A percentile compares a stretch with the other conserved stretches of the same genome.
Conservation (phyloP, 2,329 filamentous ascomycete genomes). For the Chrysosporium queenslandicum region DNA sequence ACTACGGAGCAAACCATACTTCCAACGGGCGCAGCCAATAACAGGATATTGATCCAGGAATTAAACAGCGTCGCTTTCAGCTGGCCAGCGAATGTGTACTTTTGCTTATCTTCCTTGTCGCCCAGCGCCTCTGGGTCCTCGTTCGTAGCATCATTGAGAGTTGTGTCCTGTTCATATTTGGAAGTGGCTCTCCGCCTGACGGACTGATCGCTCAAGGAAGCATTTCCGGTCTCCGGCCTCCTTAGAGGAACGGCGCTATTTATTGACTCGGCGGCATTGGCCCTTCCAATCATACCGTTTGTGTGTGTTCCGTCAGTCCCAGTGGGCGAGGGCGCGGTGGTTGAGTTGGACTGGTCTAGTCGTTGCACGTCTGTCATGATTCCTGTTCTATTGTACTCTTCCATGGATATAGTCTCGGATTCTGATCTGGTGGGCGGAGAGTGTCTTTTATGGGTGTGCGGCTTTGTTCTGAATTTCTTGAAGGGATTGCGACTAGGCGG, state of each 20-base stretch:
- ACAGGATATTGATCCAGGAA: conserved; percentile 77
- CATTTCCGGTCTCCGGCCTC: neutral
- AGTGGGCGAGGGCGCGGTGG: conserved; percentile 12
- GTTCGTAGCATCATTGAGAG: conserved; percentile 5
- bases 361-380: neutral
- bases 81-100: conserved; percentile 33
- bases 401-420: conserved; percentile 13
- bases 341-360: neutral
- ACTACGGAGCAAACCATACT: conserved; percentile 31
- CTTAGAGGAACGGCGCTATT: conserved; percentile 3
- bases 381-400: neutral
- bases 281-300: neutral
- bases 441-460: conserved; percentile 9
- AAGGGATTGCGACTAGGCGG: conserved; percentile 34
- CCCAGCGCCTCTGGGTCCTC: conserved; percentile 9
- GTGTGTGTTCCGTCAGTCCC: conserved; percentile 6
- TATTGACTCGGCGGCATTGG: neutral
- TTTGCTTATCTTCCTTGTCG: conserved; percentile 19
- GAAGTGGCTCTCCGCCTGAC: neutral
- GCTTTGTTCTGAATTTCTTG: conserved; percentile 29
- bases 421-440: neutral
- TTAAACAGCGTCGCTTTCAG: conserved; percentile 61
- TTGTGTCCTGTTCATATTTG: conserved; percentile 6
- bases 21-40: conserved; percentile 68
- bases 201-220: neutral